Conservation (phyloP, 495 filamentous ascomycete genomes). For the Hyaloscypha variabilis region DNA sequence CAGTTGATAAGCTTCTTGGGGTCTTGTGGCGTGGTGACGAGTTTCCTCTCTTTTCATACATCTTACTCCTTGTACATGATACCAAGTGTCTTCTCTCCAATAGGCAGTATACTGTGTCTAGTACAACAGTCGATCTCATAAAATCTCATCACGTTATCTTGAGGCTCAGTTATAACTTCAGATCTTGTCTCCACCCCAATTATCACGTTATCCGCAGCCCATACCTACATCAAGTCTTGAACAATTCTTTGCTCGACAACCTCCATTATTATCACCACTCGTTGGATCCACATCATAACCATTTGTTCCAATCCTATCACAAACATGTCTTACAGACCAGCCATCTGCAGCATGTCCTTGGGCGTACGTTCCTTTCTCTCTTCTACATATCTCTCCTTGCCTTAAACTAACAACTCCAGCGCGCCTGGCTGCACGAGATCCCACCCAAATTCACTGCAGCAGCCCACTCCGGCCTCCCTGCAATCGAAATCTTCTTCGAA, state of each 20-base stretch:
- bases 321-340: slow-evolving; percentile 24
- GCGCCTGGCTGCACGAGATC: slow-evolving; percentile 61
- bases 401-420: slow-evolving; percentile 19
- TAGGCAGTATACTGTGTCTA: no score
- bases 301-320: background rate
- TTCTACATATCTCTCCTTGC: background rate
- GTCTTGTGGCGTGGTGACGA: background rate
- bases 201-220: background rate
- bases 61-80: background rate
- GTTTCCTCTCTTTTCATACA: background rate
- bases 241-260: background rate
- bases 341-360: slow-evolving; percentile 21
- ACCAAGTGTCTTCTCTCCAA: background rate
- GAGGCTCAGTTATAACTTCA: background rate
- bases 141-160: background rate
- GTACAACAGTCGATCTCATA: background rate
- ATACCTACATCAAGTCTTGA: background rate
- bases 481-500: slow-evolving; percentile 81
- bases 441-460: slow-evolving; percentile 68
- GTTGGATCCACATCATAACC: background rate
- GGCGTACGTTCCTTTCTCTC: slow-evolving; percentile 13
- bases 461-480: slow-evolving; percentile 63
- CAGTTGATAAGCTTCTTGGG: slow-evolving; percentile 2
- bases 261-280: background rate
- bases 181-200: background rate